A percentile compares a stretch with the other conserved stretches of the same genome.
Evolutionary conservation across 2,329 filamentous ascomycete species (phyloP).

Genomic region (Xylariomycetidae sp.): DNA sequence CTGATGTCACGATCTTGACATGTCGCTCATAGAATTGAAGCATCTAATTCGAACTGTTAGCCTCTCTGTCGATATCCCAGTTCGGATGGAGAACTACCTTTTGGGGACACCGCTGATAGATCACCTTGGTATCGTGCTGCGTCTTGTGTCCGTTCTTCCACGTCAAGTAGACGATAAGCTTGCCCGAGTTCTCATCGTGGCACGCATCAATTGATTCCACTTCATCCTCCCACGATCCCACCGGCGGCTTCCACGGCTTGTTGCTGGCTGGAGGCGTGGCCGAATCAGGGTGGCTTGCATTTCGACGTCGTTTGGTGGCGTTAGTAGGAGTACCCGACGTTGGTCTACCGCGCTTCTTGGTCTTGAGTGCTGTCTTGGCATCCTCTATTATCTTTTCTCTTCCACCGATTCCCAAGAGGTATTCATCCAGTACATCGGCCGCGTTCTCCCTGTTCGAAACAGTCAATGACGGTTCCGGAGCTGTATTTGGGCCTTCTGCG

Average conservation of each 20-base stretch:
- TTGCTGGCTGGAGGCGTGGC: constrained; percentile 43
- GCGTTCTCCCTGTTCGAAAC: constrained; percentile 47
- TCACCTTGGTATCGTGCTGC: constrained; percentile 62
- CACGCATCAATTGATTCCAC: constrained; percentile 68
- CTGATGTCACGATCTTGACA: constrained; percentile 47
- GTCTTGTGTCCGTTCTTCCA: constrained; percentile 74
- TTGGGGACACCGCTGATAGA: constrained; percentile 75
- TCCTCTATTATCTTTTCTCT: constrained; percentile 49
- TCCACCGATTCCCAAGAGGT: constrained; percentile 61
- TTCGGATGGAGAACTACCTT: constrained; percentile 45
- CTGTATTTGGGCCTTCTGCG: no score
- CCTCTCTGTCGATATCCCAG: not conserved
- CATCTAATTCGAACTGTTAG: constrained; percentile 38
- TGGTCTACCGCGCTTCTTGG: constrained; percentile 55
- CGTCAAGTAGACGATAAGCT: constrained; percentile 63
- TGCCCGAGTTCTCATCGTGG: constrained; percentile 56
- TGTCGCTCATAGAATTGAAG: constrained; percentile 56
- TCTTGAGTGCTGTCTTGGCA: constrained; percentile 44
- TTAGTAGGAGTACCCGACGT: constrained; percentile 33
- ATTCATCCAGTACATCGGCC: constrained; percentile 57
- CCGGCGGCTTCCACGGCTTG: constrained; percentile 59
- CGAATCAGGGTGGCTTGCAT: constrained; percentile 45
- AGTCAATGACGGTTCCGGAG: no score
- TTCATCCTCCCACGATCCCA: constrained; percentile 73
- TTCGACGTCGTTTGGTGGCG: constrained; percentile 43